These are phyloP conservation scores for Dichotomocladium elegans DNA, from an alignment of 371 early-diverging fungal genomes.

Conservation along the genomic window DNA sequence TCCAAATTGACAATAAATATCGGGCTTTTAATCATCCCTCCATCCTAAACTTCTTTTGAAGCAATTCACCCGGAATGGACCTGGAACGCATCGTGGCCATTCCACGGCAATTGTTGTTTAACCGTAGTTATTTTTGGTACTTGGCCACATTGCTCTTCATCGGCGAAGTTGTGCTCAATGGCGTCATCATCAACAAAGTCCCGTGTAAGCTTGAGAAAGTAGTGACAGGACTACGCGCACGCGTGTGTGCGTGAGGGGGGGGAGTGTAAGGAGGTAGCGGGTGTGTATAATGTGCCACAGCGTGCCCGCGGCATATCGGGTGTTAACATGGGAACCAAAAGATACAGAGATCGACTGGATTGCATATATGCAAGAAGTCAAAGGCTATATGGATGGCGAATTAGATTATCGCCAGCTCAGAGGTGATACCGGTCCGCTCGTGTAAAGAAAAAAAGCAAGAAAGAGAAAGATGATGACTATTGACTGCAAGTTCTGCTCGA, in stretches of 20 bases:
- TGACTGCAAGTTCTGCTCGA: too few relatives aligned
- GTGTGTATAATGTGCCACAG: too few relatives aligned
- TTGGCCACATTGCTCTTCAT: conserved; percentile 54
- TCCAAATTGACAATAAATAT: too few relatives aligned
- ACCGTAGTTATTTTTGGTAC: conserved; percentile 66
- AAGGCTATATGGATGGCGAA: conserved; percentile 74
- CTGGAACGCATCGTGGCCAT: background rate
- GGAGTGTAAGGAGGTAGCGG: too few relatives aligned
- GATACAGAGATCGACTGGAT: conserved; percentile 95
- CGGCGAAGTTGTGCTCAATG: conserved; percentile 44
- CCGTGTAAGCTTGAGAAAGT: conserved; percentile 29
- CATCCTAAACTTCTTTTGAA: too few relatives aligned
- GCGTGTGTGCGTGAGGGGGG: too few relatives aligned
- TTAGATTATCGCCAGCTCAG: conserved; percentile 71
- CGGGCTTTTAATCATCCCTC: too few relatives aligned
- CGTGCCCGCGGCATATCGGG: background rate
- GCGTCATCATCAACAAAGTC: conserved; percentile 52
- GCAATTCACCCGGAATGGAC: too few relatives aligned
- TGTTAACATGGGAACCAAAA: conserved; percentile 18
- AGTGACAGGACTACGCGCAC: background rate
- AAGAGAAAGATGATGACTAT: too few relatives aligned
- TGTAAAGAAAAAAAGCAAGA: conserved; percentile 56
- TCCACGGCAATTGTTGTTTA: conserved; percentile 20
- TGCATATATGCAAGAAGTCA: conserved; percentile 92
- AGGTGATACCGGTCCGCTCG: conserved; percentile 94